phyloP scores from a whole-genome alignment of 164 flowering plant species.

The Hamamelis virginiana region DNA sequence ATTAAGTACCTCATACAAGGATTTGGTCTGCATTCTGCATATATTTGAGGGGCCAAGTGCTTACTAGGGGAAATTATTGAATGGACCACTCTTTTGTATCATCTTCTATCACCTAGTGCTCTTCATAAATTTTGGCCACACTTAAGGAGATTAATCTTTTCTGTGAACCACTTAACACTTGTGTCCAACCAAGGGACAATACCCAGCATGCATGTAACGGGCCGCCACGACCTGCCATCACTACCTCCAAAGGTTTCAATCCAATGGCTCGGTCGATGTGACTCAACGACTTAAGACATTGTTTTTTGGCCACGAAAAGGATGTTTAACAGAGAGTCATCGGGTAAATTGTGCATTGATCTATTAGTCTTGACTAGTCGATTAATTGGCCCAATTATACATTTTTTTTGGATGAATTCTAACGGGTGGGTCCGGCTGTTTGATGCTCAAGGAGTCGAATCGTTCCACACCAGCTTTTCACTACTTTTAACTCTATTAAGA shows the following conservation, averaged over 20 bases:
- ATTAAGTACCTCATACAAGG: background rate
- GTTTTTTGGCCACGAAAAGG: too few species aligned
- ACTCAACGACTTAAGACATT: background rate
- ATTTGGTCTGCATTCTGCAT: background rate
- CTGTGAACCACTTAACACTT: background rate
- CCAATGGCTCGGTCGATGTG: background rate
- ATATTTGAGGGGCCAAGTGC: background rate
- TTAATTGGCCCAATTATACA: too few species aligned
- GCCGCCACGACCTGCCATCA: background rate
- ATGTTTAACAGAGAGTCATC: too few species aligned
- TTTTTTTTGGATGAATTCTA: too few species aligned
- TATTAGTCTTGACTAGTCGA: too few species aligned
- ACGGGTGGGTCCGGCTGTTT: too few species aligned
- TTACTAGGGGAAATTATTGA: background rate
- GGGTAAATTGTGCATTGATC: too few species aligned
- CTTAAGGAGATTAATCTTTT: too few species aligned
- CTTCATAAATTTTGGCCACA: background rate
- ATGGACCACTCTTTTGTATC: constrained; percentile 3
- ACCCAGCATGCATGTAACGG: background rate
- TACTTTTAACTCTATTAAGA: too few species aligned
- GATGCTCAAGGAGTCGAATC: too few species aligned
- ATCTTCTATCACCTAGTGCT: background rate
- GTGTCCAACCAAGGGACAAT: background rate
- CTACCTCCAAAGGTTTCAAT: background rate
- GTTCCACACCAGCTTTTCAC: too few species aligned